Conservation (phyloP, 2,329 filamentous ascomycete species). For the Torrubiellomyces zombiae region DNA sequence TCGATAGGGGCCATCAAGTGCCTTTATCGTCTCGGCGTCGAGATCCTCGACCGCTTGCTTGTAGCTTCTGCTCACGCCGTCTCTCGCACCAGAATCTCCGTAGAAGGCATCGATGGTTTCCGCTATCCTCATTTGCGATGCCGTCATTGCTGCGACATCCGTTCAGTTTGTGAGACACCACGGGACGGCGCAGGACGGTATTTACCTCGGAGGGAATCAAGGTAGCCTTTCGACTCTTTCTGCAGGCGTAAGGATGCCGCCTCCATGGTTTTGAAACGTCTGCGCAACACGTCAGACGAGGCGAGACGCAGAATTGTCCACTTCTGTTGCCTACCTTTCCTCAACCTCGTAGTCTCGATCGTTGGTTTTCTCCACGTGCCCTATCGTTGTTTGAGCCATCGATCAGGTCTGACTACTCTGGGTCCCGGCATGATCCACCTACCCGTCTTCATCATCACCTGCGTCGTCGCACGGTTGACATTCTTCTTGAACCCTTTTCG, state of each 20-base stretch:
- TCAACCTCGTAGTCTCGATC: slow-evolving; percentile 98
- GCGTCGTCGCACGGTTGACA: slow-evolving; percentile 96
- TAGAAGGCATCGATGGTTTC: slow-evolving; percentile 99
- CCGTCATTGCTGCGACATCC: slow-evolving; percentile 71
- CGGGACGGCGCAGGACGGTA: background rate
- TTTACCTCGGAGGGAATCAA: slow-evolving; percentile 80
- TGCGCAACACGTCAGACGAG: slow-evolving; percentile 19
- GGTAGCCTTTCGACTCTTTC: slow-evolving; percentile 95
- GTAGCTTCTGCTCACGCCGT: slow-evolving; percentile 91
- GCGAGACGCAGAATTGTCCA: no score
- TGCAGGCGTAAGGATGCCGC: slow-evolving; percentile 80
- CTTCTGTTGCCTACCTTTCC: slow-evolving; percentile 44
- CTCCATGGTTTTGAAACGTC: slow-evolving; percentile 95
- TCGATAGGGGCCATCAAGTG: slow-evolving; percentile 86
- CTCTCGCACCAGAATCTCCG: slow-evolving; percentile 83
- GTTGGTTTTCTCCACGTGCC: slow-evolving; percentile 96
- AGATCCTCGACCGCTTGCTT: slow-evolving; percentile 97
- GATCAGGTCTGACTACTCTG: slow-evolving; percentile 2
- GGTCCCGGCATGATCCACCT: no score
- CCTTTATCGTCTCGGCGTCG: slow-evolving; percentile 96
- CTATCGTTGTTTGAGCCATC: no score
- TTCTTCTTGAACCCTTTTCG: slow-evolving; percentile 53
- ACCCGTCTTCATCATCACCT: slow-evolving; percentile 99
- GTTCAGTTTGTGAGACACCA: no score
- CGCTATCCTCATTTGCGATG: slow-evolving; percentile 97